Evolutionary conservation across 805 yeast genomes (phyloP).

Genomic region (Soucietia sequanensis): DNA sequence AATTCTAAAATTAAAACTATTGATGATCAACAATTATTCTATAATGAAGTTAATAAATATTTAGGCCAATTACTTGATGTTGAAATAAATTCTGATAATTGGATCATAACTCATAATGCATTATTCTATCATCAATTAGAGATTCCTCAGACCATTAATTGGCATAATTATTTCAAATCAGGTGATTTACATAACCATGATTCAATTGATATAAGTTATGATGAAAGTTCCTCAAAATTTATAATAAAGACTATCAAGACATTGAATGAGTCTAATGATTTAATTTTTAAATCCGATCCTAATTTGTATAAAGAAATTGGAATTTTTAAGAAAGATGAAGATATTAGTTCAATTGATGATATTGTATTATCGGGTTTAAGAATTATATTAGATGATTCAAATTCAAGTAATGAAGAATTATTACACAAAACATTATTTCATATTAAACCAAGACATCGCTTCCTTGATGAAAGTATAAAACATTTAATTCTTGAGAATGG

Average conservation of each 20-base stretch:
- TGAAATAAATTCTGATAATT: constrained; percentile 12
- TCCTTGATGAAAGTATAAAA: constrained; percentile 1
- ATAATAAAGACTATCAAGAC: neutral
- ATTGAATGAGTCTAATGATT: neutral
- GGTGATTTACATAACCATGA: neutral
- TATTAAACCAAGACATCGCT: constrained; percentile 38
- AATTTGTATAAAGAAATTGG: constrained; percentile 31
- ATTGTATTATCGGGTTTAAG: constrained; percentile 36
- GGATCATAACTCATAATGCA: constrained; percentile 29
- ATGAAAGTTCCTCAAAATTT: neutral
- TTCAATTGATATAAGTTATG: neutral
- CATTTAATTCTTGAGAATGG: constrained; percentile 24
- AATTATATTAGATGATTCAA: constrained; percentile 18
- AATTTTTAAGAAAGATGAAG: constrained; percentile 28
- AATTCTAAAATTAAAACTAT: constrained; percentile 1
- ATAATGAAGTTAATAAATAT: constrained; percentile 14
- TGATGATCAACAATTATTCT: constrained; percentile 17
- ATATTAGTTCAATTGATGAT: constrained; percentile 31
- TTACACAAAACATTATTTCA: constrained; percentile 40
- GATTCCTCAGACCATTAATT: constrained; percentile 1
- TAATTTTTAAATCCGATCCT: neutral
- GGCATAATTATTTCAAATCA: neutral
- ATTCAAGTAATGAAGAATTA: constrained; percentile 11
- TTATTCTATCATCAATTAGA: constrained; percentile 21
- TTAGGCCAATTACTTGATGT: constrained; percentile 18